Percentiles rank a stretch among this genome's conserved stretches.
These are phyloP conservation scores for Pseudocercospora vitis DNA, from an alignment of 2,329 filamentous ascomycete species.

Conservation along the genomic window DNA sequence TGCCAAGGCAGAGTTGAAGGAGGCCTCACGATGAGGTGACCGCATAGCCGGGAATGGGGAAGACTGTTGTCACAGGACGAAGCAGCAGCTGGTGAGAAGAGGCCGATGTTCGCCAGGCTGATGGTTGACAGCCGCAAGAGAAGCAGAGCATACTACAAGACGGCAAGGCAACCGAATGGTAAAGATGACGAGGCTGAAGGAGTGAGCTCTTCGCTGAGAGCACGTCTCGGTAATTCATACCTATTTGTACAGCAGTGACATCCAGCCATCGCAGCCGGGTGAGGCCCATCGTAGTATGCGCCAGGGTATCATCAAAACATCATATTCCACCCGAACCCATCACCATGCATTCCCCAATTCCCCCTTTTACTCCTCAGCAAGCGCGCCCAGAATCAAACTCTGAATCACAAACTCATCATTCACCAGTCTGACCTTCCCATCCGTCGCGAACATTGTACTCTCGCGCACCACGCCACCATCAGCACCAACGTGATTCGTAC, in stretches of 20 bases:
- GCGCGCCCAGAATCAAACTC: slow-evolving; percentile 80
- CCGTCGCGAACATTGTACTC: slow-evolving; percentile 39
- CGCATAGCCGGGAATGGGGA: no score
- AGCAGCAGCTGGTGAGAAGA: no score
- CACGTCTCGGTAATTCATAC: slow-evolving; percentile 7
- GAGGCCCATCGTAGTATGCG: not conserved
- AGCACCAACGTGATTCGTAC: not conserved
- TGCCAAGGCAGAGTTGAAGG: no score
- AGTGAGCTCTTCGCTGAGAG: not conserved
- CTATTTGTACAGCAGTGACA: slow-evolving; percentile 8
- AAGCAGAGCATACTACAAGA: not conserved
- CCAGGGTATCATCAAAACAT: slow-evolving; percentile 1
- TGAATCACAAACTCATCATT: slow-evolving; percentile 88
- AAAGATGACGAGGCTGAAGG: not conserved
- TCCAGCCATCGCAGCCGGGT: not conserved
- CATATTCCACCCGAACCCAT: not conserved
- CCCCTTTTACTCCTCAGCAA: slow-evolving; percentile 58
- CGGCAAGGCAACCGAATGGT: no score
- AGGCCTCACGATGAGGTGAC: no score
- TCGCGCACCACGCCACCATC: not conserved
- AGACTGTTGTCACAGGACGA: no score
- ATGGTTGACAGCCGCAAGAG: no score
- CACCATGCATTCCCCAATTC: not conserved
- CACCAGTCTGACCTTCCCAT: slow-evolving; percentile 63
- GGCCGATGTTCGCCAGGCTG: no score